These are phyloP conservation scores for Pyricularia grisea DNA, from an alignment of 2,329 filamentous ascomycete genomes.

Conservation along the genomic window DNA sequence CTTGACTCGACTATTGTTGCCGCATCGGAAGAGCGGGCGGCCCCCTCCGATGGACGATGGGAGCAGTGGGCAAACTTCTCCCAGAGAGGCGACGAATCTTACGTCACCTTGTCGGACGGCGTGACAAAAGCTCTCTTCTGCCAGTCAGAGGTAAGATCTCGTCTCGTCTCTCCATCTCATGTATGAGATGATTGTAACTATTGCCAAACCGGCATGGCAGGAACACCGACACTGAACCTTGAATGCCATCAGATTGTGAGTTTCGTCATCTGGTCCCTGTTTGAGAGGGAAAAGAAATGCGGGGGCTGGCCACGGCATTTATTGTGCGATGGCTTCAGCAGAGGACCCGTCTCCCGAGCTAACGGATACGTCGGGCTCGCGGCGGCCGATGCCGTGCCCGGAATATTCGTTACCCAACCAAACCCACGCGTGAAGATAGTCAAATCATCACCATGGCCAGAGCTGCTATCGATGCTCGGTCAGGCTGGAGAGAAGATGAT, in stretches of 20 bases:
- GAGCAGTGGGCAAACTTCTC: slow-evolving; percentile 52
- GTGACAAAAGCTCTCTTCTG: slow-evolving; percentile 35
- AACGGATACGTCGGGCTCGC: slow-evolving; percentile 11
- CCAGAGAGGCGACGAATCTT: slow-evolving; percentile 50
- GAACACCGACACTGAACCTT: background rate
- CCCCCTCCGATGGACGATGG: slow-evolving; percentile 29
- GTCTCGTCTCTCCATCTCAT: background rate
- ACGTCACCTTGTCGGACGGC: slow-evolving; percentile 40
- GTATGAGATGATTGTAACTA: slow-evolving; percentile 3
- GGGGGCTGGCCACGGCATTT: slow-evolving; percentile 57
- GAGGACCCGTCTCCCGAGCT: slow-evolving; percentile 19
- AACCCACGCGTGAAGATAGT: slow-evolving; percentile 64
- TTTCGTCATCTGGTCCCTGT: slow-evolving; percentile 69
- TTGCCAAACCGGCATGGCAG: background rate
- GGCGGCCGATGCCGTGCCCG: slow-evolving; percentile 42
- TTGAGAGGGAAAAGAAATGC: slow-evolving; percentile 42
- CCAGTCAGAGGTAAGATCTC: slow-evolving; percentile 51
- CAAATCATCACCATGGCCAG: slow-evolving; percentile 64
- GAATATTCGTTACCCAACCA: slow-evolving; percentile 51
- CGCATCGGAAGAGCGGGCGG: slow-evolving; percentile 22
- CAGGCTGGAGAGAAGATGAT: slow-evolving; percentile 67
- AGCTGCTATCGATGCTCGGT: slow-evolving; percentile 65
- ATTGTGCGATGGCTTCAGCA: slow-evolving; percentile 75
- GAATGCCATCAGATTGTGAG: slow-evolving; percentile 56
- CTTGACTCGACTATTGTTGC: slow-evolving; percentile 66